Evolutionary conservation across 768 basidiomycete species (phyloP).

Genomic region (Stropharia rugosoannulata): DNA sequence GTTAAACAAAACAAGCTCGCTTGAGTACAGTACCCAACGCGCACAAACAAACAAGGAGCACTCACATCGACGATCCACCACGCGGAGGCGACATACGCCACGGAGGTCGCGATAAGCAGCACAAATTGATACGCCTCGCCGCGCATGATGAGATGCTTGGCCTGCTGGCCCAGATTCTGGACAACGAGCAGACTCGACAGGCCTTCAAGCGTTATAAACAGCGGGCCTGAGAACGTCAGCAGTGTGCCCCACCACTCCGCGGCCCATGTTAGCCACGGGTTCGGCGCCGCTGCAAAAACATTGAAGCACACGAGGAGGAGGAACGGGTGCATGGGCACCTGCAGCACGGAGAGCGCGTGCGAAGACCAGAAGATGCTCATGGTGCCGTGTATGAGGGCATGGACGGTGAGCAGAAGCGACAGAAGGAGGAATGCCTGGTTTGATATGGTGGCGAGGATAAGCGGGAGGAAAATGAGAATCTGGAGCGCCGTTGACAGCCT

Average conservation of each 20-base stretch:
- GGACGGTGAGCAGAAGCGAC: conserved; percentile 72
- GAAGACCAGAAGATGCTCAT: conserved; percentile 72
- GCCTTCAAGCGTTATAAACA: conserved; percentile 82
- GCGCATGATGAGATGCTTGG: conserved; percentile 64
- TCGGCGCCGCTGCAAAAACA: conserved; percentile 65
- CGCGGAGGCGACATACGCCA: conserved; percentile 76
- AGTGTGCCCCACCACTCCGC: conserved; percentile 73
- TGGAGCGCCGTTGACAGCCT: conserved; percentile 78
- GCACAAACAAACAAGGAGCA: conserved; percentile 15
- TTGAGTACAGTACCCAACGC: conserved; percentile 10
- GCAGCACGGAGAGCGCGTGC: conserved; percentile 69
- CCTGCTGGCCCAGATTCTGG: conserved; percentile 78
- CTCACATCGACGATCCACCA: conserved; percentile 85
- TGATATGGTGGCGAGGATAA: conserved; percentile 83
- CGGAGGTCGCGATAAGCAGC: conserved; percentile 73
- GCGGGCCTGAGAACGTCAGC: conserved; percentile 68
- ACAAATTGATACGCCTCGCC: conserved; percentile 78
- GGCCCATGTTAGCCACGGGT: conserved; percentile 55
- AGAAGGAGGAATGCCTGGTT: conserved; percentile 78
- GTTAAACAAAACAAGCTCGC: conserved; percentile 1
- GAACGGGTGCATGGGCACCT: conserved; percentile 86
- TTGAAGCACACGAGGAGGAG: conserved; percentile 87
- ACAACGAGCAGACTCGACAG: conserved; percentile 81
- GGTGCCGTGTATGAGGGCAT: conserved; percentile 82
- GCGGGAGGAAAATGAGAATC: conserved; percentile 79